Evolutionary conservation across 1,284 basidiomycete genomes (phyloP), one percentile per base, ranked within the genome.

Genomic region (Exobasidium cylindrosporum): DNA sequence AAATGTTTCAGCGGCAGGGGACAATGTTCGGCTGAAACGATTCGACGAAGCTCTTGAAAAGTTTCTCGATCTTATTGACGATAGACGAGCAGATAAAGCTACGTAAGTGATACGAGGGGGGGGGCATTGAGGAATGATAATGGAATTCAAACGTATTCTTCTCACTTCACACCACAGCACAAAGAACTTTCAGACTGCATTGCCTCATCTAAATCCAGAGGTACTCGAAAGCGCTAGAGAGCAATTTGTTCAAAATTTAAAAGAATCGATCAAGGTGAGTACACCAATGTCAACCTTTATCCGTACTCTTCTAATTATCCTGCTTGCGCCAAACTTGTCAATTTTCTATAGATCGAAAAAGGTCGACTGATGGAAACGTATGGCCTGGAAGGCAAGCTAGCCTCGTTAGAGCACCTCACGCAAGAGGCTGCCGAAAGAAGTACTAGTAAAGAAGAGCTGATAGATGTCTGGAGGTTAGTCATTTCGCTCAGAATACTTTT

Each of bases 111-210:
- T n/a, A n/a, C n/a, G n/a, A n/a, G n/a, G n/a, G n/a, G n/a, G n/a
- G n/a, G n/a, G n/a, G n/a, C n/a, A n/a, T n/a, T n/a, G n/a, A n/a
- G n/a, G n/a, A n/a, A n/a, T n/a, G n/a, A n/a, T n/a, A n/a, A n/a
- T n/a, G n/a, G n/a, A n/a, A n/a, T n/a, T n/a, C n/a, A n/a, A n/a
- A n/a, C n/a, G n/a, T n/a, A n/a, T n/a, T n/a, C n/a, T n/a, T n/a
- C n/a, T n/a, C n/a, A n/a, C n/a, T n/a, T n/a, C n/a, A n/a, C n/a
- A n/a, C 35, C 7, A 17, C 35, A 40, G 35, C 10, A 40, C 35
- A 17, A 40, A 50, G 26, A 28, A 50, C 21, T 50, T 50, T 50
- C 47, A 50, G 21, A 50, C 47, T 6, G 47, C 47, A 24, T 50
- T 50, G 26, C 47, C 47, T 28, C 47, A 50, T 28, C n/a, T 50